Conservation (phyloP, 768 basidiomycete species). For the Suillus brevipes region DNA sequence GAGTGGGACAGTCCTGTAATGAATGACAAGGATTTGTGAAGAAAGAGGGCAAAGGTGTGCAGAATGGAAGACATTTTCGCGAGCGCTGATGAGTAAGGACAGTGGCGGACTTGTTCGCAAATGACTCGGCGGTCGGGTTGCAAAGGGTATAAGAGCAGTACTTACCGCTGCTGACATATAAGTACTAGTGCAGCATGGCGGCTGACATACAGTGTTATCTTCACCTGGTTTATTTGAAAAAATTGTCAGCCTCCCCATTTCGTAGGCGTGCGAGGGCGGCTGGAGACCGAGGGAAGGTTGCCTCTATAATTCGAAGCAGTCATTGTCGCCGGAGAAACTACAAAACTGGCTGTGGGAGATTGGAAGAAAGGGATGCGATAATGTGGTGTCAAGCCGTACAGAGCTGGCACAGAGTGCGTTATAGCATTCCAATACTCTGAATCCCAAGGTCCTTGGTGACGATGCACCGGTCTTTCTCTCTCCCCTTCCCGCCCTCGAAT, state of each 20-base stretch:
- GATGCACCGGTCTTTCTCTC: conserved; percentile 72
- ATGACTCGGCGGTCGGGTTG: background rate
- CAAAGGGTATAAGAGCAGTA: background rate
- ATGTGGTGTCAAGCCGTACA: background rate
- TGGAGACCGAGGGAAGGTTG: background rate
- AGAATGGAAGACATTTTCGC: conserved; percentile 15
- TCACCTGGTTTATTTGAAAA: no score
- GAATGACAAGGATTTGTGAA: conserved; percentile 25
- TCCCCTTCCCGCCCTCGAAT: conserved; percentile 67
- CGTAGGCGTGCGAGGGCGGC: background rate
- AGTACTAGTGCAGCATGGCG: background rate
- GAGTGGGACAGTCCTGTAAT: conserved; percentile 31
- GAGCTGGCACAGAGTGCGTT: background rate
- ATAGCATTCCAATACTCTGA: conserved; percentile 68
- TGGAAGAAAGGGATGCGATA: background rate
- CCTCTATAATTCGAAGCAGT: background rate
- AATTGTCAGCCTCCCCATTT: conserved; percentile 1
- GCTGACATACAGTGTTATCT: background rate
- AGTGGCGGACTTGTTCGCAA: conserved; percentile 9
- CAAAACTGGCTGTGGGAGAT: background rate
- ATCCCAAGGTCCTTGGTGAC: conserved; percentile 76
- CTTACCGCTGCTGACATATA: background rate
- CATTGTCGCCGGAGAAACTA: background rate
- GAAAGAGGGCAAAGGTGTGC: conserved; percentile 15
- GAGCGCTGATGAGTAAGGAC: conserved; percentile 18